Conservation (phyloP, 2,329 filamentous ascomycete species). For the Botrytis medusae region DNA sequence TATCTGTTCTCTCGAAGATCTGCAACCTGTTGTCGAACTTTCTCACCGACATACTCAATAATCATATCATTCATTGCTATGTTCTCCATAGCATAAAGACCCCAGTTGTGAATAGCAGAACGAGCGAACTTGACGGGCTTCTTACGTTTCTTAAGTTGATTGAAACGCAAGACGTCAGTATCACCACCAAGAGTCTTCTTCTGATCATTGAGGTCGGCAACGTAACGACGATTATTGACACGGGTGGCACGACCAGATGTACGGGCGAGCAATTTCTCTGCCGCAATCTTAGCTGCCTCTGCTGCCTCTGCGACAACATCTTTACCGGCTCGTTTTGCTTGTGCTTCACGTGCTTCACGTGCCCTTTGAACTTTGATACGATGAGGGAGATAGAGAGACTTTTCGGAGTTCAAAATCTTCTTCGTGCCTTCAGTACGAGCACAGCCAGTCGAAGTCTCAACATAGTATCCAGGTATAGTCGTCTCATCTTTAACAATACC, state of each 20-base stretch:
- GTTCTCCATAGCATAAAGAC: slow-evolving; percentile 94
- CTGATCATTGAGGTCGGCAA: slow-evolving; percentile 93
- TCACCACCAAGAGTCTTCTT: slow-evolving; percentile 82
- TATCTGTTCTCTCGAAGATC: slow-evolving; percentile 92
- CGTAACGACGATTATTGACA: slow-evolving; percentile 90
- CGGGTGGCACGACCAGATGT: slow-evolving; percentile 91
- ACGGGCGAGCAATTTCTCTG: slow-evolving; percentile 79
- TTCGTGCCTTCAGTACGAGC: slow-evolving; percentile 91
- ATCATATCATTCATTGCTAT: slow-evolving; percentile 99
- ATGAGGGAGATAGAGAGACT: slow-evolving; percentile 96
- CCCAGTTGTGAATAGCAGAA: slow-evolving; percentile 98
- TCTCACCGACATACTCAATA: slow-evolving; percentile 98
- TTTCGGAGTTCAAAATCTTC: slow-evolving; percentile 95
- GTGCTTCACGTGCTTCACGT: slow-evolving; percentile 85
- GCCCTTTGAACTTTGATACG: slow-evolving; percentile 94
- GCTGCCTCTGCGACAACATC: slow-evolving; percentile 65
- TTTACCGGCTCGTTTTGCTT: slow-evolving; percentile 64
- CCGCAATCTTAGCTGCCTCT: slow-evolving; percentile 70
- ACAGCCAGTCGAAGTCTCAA: slow-evolving; percentile 79
- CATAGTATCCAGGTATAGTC: slow-evolving; percentile 68
- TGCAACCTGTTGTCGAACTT: slow-evolving; percentile 95
- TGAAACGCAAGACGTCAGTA: slow-evolving; percentile 92
- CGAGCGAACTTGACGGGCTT: slow-evolving; percentile 98
- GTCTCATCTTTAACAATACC: slow-evolving; percentile 46
- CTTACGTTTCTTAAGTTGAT: slow-evolving; percentile 98